Evolutionary conservation across 768 basidiomycete genomes (phyloP).

Genomic region (Mrakia hoshinonis): DNA sequence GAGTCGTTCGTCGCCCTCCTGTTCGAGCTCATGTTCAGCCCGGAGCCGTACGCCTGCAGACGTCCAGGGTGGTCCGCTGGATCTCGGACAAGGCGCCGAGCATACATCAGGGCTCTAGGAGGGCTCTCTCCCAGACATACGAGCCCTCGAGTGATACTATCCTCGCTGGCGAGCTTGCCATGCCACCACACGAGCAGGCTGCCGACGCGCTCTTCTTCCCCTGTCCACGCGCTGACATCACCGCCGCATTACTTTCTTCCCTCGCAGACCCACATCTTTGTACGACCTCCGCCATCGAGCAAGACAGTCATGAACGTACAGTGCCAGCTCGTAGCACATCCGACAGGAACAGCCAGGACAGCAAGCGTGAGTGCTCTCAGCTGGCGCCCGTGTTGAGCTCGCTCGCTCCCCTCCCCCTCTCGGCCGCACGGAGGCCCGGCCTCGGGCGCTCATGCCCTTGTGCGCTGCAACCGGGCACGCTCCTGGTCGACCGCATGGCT

Average conservation of each 20-base stretch:
- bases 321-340: conserved; percentile 26
- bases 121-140: no score
- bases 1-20: not conserved
- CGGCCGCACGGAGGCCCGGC: not conserved
- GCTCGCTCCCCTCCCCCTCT: not conserved
- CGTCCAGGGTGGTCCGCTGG: no score
- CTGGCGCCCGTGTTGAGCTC: not conserved
- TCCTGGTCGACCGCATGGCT: not conserved
- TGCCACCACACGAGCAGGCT: no score
- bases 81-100: no score
- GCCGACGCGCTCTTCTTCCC: not conserved
- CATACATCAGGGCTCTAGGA: no score
- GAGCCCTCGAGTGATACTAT: no score
- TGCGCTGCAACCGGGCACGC: not conserved
- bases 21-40: not conserved
- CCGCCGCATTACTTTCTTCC: not conserved
- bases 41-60: no score
- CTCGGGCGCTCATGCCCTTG: not conserved
- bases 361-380: not conserved
- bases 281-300: conserved; percentile 18
- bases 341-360: not conserved
- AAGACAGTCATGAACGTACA: conserved; percentile 26
- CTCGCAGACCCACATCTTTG: conserved; percentile 23
- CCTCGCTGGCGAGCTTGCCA: no score
- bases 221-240: not conserved